phyloP scores from a whole-genome alignment of 2,329 filamentous ascomycete genomes.

The Ceratocystis albifundus region DNA sequence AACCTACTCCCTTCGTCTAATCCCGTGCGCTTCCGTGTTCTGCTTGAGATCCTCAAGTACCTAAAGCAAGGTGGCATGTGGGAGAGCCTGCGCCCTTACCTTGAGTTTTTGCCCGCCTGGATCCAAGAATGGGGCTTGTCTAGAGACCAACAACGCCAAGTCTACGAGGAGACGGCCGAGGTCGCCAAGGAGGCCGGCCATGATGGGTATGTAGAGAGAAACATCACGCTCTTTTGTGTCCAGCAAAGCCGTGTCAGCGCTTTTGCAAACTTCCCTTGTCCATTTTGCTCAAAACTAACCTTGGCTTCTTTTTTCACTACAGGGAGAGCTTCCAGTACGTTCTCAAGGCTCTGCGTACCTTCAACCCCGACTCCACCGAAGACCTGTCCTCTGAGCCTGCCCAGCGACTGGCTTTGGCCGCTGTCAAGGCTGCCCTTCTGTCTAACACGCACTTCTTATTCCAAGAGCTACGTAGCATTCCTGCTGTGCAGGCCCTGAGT shows the following conservation, averaged over 20 bases:
- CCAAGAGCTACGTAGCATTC: slow-evolving; percentile 69
- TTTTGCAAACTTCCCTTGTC: not conserved
- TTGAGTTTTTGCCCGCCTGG: slow-evolving; percentile 75
- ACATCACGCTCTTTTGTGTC: not conserved
- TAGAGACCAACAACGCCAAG: slow-evolving; percentile 68
- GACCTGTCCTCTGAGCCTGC: slow-evolving; percentile 49
- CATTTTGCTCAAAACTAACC: not conserved
- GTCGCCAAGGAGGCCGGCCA: slow-evolving; percentile 69
- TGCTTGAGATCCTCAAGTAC: slow-evolving; percentile 77
- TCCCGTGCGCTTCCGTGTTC: slow-evolving; percentile 77
- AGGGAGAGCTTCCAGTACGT: slow-evolving; percentile 57
- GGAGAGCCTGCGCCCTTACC: slow-evolving; percentile 69
- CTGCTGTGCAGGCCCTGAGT: slow-evolving; percentile 74
- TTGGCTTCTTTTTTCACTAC: slow-evolving; percentile 2
- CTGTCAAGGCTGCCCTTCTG: slow-evolving; percentile 43
- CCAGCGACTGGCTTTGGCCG: slow-evolving; percentile 47
- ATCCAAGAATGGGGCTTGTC: slow-evolving; percentile 71
- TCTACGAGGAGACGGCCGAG: slow-evolving; percentile 74
- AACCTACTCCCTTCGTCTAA: slow-evolving; percentile 73
- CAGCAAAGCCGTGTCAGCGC: too few species aligned
- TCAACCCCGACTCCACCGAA: slow-evolving; percentile 44
- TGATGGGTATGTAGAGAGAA: slow-evolving; percentile 47
- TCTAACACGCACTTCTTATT: slow-evolving; percentile 54
- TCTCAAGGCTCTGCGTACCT: slow-evolving; percentile 50
- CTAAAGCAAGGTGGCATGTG: slow-evolving; percentile 65